These are phyloP conservation scores for Quercus dentata DNA, from an alignment of 306 rosid genomes.

Conservation along the genomic window DNA sequence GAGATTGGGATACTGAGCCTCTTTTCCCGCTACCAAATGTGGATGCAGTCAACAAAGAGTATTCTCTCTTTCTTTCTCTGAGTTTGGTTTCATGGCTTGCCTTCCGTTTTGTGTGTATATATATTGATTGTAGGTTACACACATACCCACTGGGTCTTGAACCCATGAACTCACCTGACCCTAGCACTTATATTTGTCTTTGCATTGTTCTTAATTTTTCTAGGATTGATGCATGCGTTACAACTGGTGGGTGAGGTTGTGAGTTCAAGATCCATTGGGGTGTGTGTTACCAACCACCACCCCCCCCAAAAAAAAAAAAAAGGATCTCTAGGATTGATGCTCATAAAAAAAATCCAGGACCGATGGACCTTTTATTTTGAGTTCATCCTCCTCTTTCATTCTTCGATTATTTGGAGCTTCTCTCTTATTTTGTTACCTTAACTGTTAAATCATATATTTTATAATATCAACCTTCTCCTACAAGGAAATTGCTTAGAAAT, in stretches of 20 bases:
- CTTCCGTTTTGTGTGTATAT: background rate
- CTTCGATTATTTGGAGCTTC: background rate
- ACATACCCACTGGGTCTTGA: too few relatives aligned
- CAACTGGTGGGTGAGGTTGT: too few relatives aligned
- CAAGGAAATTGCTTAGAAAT: background rate
- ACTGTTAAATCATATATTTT: background rate
- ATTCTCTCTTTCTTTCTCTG: conserved; percentile 26
- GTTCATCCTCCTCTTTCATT: background rate
- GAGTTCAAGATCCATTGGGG: too few relatives aligned
- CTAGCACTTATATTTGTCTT: background rate
- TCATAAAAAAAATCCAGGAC: background rate
- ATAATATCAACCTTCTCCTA: background rate
- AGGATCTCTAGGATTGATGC: background rate
- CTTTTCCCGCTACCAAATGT: conserved; percentile 73
- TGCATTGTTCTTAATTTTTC: background rate
- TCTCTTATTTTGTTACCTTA: conserved; percentile 11
- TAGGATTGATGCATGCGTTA: background rate
- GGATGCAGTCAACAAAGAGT: conserved; percentile 58
- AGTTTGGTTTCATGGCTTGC: conserved; percentile 4
- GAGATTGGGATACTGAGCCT: conserved; percentile 94
- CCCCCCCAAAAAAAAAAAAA: too few relatives aligned
- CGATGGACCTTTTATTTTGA: background rate
- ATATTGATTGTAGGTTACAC: too few relatives aligned
- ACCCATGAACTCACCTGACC: too few relatives aligned
- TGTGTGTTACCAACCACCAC: too few relatives aligned